These are phyloP conservation scores for Solanum raphanifolium DNA, from an alignment of 257 asterid genomes.

Conservation along the genomic window DNA sequence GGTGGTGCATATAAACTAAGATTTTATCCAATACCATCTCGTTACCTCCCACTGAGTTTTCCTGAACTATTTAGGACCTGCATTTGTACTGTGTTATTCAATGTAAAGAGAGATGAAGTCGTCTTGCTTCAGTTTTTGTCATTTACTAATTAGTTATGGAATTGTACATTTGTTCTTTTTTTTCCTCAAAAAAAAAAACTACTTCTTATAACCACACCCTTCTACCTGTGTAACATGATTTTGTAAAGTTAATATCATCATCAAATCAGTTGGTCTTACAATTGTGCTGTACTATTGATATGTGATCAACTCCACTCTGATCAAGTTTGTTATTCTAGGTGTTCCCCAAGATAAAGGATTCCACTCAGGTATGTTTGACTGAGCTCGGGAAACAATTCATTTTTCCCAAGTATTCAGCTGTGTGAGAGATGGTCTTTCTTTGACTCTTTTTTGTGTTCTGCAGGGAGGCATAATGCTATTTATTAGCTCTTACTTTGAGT, in stretches of 20 bases:
- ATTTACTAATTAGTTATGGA: neutral
- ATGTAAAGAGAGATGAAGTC: neutral
- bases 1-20: neutral
- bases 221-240: neutral
- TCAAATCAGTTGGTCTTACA: neutral
- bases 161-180: neutral
- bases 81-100: neutral
- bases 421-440: neutral
- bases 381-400: constrained; percentile 1
- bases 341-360: constrained; percentile 80
- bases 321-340: constrained; percentile 44
- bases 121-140: neutral
- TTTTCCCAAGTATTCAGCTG: neutral
- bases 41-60: neutral
- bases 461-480: constrained; percentile 89
- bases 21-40: neutral
- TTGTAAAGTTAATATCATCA: neutral
- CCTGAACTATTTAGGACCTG: neutral
- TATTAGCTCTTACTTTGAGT: constrained; percentile 81
- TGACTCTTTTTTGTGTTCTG: neutral
- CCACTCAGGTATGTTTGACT: constrained; percentile 50
- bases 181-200: neutral
- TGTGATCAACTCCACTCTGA: neutral
- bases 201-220: neutral
- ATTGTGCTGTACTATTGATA: neutral